A percentile compares a stretch with the other conserved stretches of the same genome.
Evolutionary conservation across 306 rosid species (phyloP).

Genomic region (Vachellia collinsii): DNA sequence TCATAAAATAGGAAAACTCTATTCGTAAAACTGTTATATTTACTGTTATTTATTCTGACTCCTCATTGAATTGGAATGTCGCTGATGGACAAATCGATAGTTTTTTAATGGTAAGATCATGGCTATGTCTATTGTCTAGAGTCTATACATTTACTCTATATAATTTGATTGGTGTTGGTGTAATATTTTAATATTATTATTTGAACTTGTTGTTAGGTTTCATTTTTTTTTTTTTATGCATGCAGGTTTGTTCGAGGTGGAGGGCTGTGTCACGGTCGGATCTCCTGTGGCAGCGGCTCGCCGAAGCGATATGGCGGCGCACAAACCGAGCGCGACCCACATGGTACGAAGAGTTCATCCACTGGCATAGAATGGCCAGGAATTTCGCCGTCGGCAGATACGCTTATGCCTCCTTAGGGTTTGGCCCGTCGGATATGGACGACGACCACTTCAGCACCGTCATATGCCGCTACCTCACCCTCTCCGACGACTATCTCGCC

Average conservation of each 20-base stretch:
- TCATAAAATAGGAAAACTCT: background rate
- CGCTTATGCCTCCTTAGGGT: slow-evolving; percentile 33
- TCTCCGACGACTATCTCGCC: slow-evolving; percentile 68
- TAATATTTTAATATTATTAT: background rate
- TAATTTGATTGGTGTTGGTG: too few relatives aligned
- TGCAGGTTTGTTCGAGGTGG: slow-evolving; percentile 94
- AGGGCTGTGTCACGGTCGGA: slow-evolving; percentile 71
- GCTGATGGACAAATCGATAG: background rate
- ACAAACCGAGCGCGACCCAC: slow-evolving; percentile 40
- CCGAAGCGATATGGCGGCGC: slow-evolving; percentile 71
- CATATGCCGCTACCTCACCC: slow-evolving; percentile 72
- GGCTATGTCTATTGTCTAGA: background rate
- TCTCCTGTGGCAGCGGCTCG: slow-evolving; percentile 62
- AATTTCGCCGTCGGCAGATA: slow-evolving; percentile 49
- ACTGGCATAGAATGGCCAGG: slow-evolving; percentile 71
- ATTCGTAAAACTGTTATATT: too few relatives aligned
- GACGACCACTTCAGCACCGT: slow-evolving; percentile 42
- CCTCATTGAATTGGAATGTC: background rate
- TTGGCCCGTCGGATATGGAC: slow-evolving; percentile 47
- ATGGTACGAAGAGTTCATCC: slow-evolving; percentile 70
- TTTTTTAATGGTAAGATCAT: too few relatives aligned
- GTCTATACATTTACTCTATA: background rate
- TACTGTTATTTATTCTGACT: background rate
- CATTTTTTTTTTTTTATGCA: background rate
- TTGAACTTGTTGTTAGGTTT: background rate